Evolutionary conservation across 2,329 filamentous ascomycete species (phyloP).

Genomic region (Aspergillus persii): DNA sequence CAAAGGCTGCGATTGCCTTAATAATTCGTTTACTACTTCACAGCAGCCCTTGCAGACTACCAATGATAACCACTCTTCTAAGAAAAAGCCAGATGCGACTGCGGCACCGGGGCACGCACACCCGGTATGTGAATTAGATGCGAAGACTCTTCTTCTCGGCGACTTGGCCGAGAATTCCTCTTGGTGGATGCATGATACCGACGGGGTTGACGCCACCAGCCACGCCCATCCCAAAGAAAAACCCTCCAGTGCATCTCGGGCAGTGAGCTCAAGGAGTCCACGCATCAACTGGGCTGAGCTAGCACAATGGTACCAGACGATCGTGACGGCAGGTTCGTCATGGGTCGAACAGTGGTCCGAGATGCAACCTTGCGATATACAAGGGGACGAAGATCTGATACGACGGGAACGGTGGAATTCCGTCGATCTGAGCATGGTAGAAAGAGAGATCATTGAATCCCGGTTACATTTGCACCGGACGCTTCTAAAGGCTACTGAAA

Average conservation of each 20-base stretch:
- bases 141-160: constrained; percentile 70
- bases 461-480: constrained; percentile 68
- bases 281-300: constrained; percentile 73
- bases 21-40: constrained; percentile 67
- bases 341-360: constrained; percentile 64
- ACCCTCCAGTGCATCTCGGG: constrained; percentile 25
- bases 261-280: constrained; percentile 60
- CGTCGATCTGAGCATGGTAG: constrained; percentile 47
- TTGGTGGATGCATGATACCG: constrained; percentile 71
- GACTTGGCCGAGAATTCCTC: constrained; percentile 77
- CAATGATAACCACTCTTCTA: constrained; percentile 45
- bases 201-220: constrained; percentile 31
- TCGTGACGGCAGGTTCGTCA: constrained; percentile 64
- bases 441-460: constrained; percentile 57
- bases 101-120: constrained; percentile 32
- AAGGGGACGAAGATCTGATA: constrained; percentile 20
- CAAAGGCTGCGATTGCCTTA: constrained; percentile 68
- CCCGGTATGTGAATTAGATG: constrained; percentile 63
- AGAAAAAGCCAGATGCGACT: constrained; percentile 29
- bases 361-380: constrained; percentile 41
- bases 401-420: constrained; percentile 37
- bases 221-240: constrained; percentile 35
- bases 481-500: constrained; percentile 75
- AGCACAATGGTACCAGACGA: constrained; percentile 69
- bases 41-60: constrained; percentile 44